Evolutionary conservation across 2,329 filamentous ascomycete species (phyloP).

Genomic region (Penicillium paneum): DNA sequence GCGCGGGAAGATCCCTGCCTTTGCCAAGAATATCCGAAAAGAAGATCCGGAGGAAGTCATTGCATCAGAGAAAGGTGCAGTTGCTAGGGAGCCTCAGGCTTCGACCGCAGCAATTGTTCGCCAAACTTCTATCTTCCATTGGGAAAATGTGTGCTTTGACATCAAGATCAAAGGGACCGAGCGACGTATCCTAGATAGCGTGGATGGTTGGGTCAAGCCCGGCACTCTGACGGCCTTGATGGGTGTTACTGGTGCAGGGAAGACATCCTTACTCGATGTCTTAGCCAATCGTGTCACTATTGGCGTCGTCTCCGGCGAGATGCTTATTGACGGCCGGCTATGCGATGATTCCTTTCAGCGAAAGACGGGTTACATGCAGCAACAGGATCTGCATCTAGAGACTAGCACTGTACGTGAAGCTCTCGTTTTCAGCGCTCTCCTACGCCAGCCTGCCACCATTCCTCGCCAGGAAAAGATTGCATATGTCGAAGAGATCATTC

Average conservation of each 20-base stretch:
- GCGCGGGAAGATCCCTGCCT: conserved; percentile 60
- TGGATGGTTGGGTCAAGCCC: conserved; percentile 91
- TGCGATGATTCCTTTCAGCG: conserved; percentile 82
- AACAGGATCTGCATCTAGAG: conserved; percentile 83
- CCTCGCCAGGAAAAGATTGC: conserved; percentile 72
- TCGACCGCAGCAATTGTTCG: conserved; percentile 60
- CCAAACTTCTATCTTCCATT: conserved; percentile 80
- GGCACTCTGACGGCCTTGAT: conserved; percentile 86
- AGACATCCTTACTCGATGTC: conserved; percentile 84
- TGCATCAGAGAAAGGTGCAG: conserved; percentile 38
- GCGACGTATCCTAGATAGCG: conserved; percentile 76
- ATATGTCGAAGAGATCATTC: conserved; percentile 88
- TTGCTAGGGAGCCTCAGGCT: conserved; percentile 70
- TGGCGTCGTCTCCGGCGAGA: conserved; percentile 82
- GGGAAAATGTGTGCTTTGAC: conserved; percentile 79
- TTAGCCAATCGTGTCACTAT: conserved; percentile 82
- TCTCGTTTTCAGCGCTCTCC: conserved; percentile 76
- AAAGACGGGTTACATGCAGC: conserved; percentile 87
- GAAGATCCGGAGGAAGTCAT: conserved; percentile 23
- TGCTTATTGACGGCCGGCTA: conserved; percentile 71
- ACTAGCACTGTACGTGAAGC: conserved; percentile 87
- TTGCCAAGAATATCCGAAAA: conserved; percentile 25
- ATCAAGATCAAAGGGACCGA: conserved; percentile 74
- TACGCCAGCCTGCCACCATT: conserved; percentile 76
- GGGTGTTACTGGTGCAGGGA: conserved; percentile 85